Conservation (phyloP, 129 eudicot genomes). For the Scalesia atractyloides region DNA sequence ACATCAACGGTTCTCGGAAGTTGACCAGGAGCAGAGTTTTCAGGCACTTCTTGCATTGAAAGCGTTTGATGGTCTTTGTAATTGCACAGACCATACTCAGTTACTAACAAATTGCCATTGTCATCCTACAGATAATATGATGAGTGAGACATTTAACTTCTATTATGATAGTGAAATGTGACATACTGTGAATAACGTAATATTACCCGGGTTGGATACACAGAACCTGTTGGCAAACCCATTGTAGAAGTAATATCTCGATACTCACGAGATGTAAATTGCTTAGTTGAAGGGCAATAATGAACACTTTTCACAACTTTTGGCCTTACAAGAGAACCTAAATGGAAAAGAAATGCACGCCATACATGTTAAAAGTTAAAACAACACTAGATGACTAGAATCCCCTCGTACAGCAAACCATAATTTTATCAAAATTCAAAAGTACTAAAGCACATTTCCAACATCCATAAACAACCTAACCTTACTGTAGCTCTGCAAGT, state of each 20-base stretch:
- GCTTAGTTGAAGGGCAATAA: slow-evolving; percentile 78
- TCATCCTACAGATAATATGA: slow-evolving; percentile 64
- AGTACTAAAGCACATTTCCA: background rate
- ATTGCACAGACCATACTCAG: slow-evolving; percentile 88
- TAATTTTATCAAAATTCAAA: background rate
- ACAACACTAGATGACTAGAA: background rate
- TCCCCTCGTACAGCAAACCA: background rate
- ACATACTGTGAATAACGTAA: background rate
- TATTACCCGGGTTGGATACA: slow-evolving; percentile 90
- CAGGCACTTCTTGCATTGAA: slow-evolving; percentile 99
- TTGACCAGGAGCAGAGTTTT: slow-evolving; percentile 98
- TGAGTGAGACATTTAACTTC: slow-evolving; percentile 5
- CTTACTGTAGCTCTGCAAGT: background rate
- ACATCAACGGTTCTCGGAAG: slow-evolving; percentile 95
- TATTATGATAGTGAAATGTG: background rate
- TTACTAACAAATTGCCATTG: slow-evolving; percentile 81
- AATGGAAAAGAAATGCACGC: background rate
- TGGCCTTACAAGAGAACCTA: slow-evolving; percentile 99
- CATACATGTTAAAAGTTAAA: background rate
- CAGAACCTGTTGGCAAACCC: slow-evolving; percentile 98
- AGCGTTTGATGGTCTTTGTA: slow-evolving; percentile 96
- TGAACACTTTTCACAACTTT: slow-evolving; percentile 99
- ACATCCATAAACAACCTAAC: background rate
- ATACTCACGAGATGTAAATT: slow-evolving; percentile 83
- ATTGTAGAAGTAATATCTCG: slow-evolving; percentile 91